A percentile compares a stretch with the other conserved stretches of the same genome.
These are phyloP conservation scores for Beauveria rudraprayagi DNA, from an alignment of 2,329 filamentous ascomycete species.

Conservation along the genomic window DNA sequence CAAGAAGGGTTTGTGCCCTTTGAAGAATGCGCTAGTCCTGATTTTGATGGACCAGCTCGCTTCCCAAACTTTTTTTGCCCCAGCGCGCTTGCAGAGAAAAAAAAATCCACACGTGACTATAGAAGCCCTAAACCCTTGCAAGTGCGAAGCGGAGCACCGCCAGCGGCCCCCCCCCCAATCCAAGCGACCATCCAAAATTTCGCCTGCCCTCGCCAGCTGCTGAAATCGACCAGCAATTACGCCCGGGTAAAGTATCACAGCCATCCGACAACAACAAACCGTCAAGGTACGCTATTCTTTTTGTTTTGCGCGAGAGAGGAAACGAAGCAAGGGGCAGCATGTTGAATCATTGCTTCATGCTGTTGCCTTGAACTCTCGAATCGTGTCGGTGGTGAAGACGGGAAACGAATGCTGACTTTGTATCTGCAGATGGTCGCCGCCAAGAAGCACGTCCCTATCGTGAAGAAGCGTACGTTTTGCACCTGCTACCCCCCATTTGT, in stretches of 20 bases:
- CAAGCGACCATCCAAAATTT: slow-evolving; percentile 7
- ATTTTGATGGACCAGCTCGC: background rate
- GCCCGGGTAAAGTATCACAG: slow-evolving; percentile 10
- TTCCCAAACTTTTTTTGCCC: background rate
- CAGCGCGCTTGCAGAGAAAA: background rate
- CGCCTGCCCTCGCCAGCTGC: background rate
- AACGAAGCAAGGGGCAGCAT: background rate
- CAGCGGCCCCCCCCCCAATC: background rate
- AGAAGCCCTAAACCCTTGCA: slow-evolving; percentile 7
- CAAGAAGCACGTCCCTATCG: slow-evolving; percentile 98
- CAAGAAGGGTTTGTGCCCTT: slow-evolving; percentile 12
- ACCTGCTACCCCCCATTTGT: background rate
- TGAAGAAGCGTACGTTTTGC: slow-evolving; percentile 93
- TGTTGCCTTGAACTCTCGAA: background rate
- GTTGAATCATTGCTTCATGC: background rate
- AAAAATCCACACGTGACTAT: background rate
- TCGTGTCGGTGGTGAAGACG: background rate
- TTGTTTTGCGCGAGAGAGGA: background rate
- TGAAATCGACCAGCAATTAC: slow-evolving; percentile 8
- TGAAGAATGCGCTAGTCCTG: background rate
- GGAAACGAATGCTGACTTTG: slow-evolving; percentile 21
- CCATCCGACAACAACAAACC: slow-evolving; percentile 12
- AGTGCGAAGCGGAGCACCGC: background rate
- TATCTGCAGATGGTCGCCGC: slow-evolving; percentile 82
- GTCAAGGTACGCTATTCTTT: slow-evolving; percentile 8